Conservation (phyloP, 345 rosid genomes). For the Camelina sativa region DNA sequence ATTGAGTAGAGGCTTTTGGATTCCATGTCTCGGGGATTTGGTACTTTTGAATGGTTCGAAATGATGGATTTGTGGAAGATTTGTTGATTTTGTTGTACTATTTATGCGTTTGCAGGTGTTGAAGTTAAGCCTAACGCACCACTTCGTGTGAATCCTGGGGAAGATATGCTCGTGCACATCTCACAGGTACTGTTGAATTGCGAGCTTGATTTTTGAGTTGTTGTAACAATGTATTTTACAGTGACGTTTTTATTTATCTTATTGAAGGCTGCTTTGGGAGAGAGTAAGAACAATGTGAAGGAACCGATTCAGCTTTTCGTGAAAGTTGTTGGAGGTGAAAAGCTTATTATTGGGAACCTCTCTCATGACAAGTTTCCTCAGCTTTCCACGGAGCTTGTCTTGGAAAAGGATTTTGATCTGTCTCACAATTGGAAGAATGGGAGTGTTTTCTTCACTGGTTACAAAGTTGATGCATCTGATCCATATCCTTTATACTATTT, state of each 20-base stretch:
- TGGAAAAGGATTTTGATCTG: constrained; percentile 59
- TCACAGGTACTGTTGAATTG: constrained; percentile 56
- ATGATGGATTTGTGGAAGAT: background rate
- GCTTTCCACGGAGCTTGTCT: constrained; percentile 57
- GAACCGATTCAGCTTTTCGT: constrained; percentile 48
- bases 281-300: constrained; percentile 53
- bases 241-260: background rate
- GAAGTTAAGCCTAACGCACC: constrained; percentile 61
- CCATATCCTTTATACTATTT: constrained; percentile 55
- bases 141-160: constrained; percentile 46
- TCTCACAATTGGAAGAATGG: constrained; percentile 76
- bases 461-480: constrained; percentile 43
- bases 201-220: constrained; percentile 7
- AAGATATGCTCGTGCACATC: constrained; percentile 53
- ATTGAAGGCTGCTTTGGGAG: constrained; percentile 68
- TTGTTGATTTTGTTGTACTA: constrained; percentile 3
- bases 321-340: constrained; percentile 47
- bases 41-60: background rate
- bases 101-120: constrained; percentile 51
- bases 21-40: background rate
- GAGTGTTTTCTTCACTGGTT: constrained; percentile 71
- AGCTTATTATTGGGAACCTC: constrained; percentile 67
- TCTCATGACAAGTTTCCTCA: constrained; percentile 70
- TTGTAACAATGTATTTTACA: background rate
- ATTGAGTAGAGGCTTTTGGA: background rate